A percentile compares a stretch with the other conserved stretches of the same genome.
Conservation (phyloP, 2,329 filamentous ascomycete genomes). For the Penicillium expansum region DNA sequence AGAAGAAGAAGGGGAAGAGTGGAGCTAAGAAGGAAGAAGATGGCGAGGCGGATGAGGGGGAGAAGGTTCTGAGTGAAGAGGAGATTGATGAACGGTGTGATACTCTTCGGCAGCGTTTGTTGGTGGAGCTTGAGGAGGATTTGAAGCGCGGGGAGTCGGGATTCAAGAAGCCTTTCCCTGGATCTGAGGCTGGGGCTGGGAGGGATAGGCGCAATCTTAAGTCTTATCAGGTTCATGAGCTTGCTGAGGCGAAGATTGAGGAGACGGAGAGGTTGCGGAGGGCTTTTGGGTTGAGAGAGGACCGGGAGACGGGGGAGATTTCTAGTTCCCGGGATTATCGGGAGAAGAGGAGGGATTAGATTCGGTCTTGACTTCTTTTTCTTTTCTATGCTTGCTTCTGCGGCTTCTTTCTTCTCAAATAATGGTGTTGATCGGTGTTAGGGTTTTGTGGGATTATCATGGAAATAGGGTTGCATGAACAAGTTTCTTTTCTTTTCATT, state of each 20-base stretch:
- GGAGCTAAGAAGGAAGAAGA: slow-evolving; percentile 22
- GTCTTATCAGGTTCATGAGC: slow-evolving; percentile 90
- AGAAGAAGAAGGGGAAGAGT: slow-evolving; percentile 72
- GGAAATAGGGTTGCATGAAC: background rate
- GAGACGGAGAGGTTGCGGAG: slow-evolving; percentile 86
- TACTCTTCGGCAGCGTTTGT: slow-evolving; percentile 62
- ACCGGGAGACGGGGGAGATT: slow-evolving; percentile 76
- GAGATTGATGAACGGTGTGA: slow-evolving; percentile 80
- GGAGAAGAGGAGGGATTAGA: slow-evolving; percentile 18
- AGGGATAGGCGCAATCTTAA: slow-evolving; percentile 62
- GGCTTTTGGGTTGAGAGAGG: slow-evolving; percentile 82
- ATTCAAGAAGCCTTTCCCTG: slow-evolving; percentile 25
- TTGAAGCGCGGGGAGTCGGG: slow-evolving; percentile 9
- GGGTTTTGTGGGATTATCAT: background rate
- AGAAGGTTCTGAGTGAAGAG: slow-evolving; percentile 33
- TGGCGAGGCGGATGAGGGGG: slow-evolving; percentile 11
- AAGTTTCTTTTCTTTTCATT: background rate
- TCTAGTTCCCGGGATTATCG: slow-evolving; percentile 22
- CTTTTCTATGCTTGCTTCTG: no score
- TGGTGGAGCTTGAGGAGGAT: slow-evolving; percentile 54
- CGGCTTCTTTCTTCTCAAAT: background rate
- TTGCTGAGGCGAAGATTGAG: slow-evolving; percentile 92
- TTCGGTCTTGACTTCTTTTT: background rate
- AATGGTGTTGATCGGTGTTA: background rate
- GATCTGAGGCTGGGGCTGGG: slow-evolving; percentile 1